Evolutionary conservation across 768 basidiomycete species (phyloP), one percentile per base, ranked within the genome.

Genomic region (Sporobolomyces roseus): DNA sequence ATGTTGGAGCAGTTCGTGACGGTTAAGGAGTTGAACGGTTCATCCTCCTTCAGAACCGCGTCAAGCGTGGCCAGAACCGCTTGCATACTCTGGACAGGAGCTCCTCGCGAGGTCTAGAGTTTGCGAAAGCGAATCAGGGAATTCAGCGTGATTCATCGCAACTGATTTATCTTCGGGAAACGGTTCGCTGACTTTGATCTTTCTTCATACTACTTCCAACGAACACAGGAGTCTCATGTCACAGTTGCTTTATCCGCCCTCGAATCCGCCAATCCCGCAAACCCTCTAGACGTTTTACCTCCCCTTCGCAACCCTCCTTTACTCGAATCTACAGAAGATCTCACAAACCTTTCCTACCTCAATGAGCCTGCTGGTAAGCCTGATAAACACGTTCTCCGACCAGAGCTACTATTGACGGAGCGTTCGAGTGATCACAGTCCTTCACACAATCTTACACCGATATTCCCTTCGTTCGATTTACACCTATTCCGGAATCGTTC

Each of bases 401-500:
- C 35, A 25, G 23, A 56, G 38, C 38, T 9, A 9, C 21, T 56
- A 36, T 46, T 46, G 10, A 41, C 41, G 36, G 4, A n/a, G n/a
- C 36, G 35, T 41, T 21, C 16, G 6, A 14, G 38, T 4, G 29
- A 23, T 16, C 4, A 4, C 35, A 94, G 94, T 99, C 35, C 83
- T 99, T 32, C 93, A 99, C 78, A 94, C 94, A 51, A 97, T 99
- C 75, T 87, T 89, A 43, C 93, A 93, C 79, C 89, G 94, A 75
- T 99, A 99, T 81, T 90, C 88, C 38, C 89, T 93, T 74, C 94
- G 94, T 79, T 91, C 90, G 78, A 98, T 98, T 75, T 99, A 98
- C 77, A 98, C 96, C 36, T 99, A 98, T 81, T 93, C 91, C 71
- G 96, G 96, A 74, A 99, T 98, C 74, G 94, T 98, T 69, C 85